A percentile compares a stretch with the other conserved stretches of the same genome.
Evolutionary conservation across 1,284 basidiomycete species (phyloP).

Genomic region (Dichomitus squalens): DNA sequence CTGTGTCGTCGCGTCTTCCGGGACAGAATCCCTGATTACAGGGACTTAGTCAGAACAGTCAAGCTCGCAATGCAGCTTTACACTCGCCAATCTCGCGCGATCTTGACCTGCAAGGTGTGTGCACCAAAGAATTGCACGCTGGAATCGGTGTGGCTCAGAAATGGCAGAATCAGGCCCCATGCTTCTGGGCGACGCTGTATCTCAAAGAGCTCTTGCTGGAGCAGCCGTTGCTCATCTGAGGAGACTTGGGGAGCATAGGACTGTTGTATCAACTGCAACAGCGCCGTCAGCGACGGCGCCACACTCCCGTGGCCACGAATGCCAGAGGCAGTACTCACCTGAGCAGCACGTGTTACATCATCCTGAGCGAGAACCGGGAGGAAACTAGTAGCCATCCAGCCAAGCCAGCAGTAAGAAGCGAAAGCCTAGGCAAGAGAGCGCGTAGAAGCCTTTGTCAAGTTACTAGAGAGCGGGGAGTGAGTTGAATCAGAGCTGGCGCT

Average conservation of each 20-base stretch:
- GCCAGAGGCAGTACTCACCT: slow-evolving; percentile 37
- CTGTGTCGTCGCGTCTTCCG: slow-evolving; percentile 49
- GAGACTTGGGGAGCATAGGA: slow-evolving; percentile 59
- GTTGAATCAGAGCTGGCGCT: no score
- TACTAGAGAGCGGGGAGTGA: no score
- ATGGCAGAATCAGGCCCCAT: slow-evolving; percentile 78
- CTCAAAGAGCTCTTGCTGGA: slow-evolving; percentile 74
- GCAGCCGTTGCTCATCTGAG: slow-evolving; percentile 60
- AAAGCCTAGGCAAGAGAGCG: no score
- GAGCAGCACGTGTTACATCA: slow-evolving; percentile 50
- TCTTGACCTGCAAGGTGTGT: slow-evolving; percentile 90
- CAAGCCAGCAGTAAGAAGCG: no score
- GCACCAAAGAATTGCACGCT: slow-evolving; percentile 93
- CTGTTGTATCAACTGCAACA: slow-evolving; percentile 55
- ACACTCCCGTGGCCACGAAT: no score
- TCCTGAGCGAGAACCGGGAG: slow-evolving; percentile 45
- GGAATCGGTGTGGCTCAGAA: slow-evolving; percentile 67
- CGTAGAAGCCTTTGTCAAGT: no score
- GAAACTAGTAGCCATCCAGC: slow-evolving; percentile 31
- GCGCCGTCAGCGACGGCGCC: not conserved
- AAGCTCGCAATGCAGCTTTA: not conserved
- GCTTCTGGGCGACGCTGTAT: slow-evolving; percentile 73
- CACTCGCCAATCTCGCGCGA: slow-evolving; percentile 82
- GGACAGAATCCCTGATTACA: slow-evolving; percentile 58
- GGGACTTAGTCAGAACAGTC: not conserved